Evolutionary conservation across 2,329 filamentous ascomycete species (phyloP).

Genomic region (Rhinocladiella mackenziei): DNA sequence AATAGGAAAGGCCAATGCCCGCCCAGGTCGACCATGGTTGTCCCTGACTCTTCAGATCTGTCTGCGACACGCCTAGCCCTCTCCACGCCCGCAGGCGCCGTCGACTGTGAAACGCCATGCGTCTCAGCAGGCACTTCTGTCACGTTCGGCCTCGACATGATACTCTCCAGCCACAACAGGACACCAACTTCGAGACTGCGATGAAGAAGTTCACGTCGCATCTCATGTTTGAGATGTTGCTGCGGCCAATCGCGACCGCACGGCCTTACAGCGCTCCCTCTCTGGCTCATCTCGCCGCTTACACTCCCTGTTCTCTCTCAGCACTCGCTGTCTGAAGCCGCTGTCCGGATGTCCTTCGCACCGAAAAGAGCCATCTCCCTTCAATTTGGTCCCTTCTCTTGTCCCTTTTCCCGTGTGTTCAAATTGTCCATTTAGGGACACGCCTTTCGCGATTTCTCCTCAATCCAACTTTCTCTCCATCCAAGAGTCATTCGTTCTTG

Average conservation of each 20-base stretch:
- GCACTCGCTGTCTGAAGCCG: constrained; percentile 25
- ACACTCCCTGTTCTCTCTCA: constrained; percentile 10
- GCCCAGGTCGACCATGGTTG: not conserved
- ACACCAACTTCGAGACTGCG: constrained; percentile 18
- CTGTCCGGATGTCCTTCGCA: constrained; percentile 23
- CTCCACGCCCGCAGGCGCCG: constrained; percentile 4
- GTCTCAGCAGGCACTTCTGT: constrained; percentile 22
- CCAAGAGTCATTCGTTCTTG: constrained; percentile 26
- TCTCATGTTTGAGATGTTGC: constrained; percentile 20
- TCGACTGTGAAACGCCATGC: constrained; percentile 18
- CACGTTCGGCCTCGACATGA: constrained; percentile 24
- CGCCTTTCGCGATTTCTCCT: constrained; percentile 14
- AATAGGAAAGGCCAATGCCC: not conserved
- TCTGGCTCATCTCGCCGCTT: constrained; percentile 12
- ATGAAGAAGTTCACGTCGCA: constrained; percentile 24
- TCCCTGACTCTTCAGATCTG: not conserved
- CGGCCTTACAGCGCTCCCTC: constrained; percentile 6
- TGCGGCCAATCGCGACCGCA: constrained; percentile 19
- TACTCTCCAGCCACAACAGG: constrained; percentile 20
- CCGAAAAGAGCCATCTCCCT: constrained; percentile 21
- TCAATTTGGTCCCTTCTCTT: constrained; percentile 17
- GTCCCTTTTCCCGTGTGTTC: constrained; percentile 6
- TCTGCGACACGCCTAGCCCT: not conserved
- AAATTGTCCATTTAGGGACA: constrained; percentile 23
- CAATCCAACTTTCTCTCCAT: constrained; percentile 12